These are phyloP conservation scores for Ophiosphaerella herpotricha DNA, from an alignment of 2,329 filamentous ascomycete genomes.

Conservation along the genomic window DNA sequence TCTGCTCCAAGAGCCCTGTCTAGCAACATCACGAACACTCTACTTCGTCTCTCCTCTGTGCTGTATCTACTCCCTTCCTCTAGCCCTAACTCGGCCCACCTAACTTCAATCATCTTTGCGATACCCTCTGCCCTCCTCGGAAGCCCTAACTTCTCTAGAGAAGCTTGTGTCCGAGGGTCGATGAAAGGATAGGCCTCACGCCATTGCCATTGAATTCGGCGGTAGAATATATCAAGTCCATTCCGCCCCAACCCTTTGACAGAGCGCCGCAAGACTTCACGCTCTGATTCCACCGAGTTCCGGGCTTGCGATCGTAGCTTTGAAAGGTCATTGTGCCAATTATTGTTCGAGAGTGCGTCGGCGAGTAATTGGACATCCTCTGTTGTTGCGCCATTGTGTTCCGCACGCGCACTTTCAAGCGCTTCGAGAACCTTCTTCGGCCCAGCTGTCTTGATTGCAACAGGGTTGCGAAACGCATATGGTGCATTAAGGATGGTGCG, in stretches of 20 bases:
- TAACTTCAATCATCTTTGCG: conserved; percentile 37
- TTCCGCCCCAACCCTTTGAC: conserved; percentile 50
- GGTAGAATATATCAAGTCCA: conserved; percentile 50
- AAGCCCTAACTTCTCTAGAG: conserved; percentile 44
- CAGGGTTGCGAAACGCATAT: conserved; percentile 44
- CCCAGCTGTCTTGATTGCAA: conserved; percentile 43
- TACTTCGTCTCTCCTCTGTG: conserved; percentile 36
- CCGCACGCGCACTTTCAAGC: conserved; percentile 49
- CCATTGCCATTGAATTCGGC: conserved; percentile 50
- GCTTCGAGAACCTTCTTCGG: conserved; percentile 46
- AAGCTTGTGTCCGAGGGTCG: conserved; percentile 42
- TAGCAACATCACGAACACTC: conserved; percentile 47
- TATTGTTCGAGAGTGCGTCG: conserved; percentile 37
- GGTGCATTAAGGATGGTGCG: conserved; percentile 52
- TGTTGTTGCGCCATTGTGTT: conserved; percentile 54
- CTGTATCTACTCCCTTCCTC: conserved; percentile 30
- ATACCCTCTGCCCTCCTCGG: conserved; percentile 43
- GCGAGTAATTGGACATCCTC: conserved; percentile 45
- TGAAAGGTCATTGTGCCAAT: conserved; percentile 35
- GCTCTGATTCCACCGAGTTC: conserved; percentile 25
- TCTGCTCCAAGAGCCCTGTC: conserved; percentile 47
- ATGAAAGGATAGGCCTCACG: conserved; percentile 46
- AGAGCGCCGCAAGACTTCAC: conserved; percentile 36
- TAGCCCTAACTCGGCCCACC: conserved; percentile 43
- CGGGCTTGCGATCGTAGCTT: conserved; percentile 40